Evolutionary conservation across 2,329 filamentous ascomycete species (phyloP).

Genomic region (Colletotrichum echinochloae): DNA sequence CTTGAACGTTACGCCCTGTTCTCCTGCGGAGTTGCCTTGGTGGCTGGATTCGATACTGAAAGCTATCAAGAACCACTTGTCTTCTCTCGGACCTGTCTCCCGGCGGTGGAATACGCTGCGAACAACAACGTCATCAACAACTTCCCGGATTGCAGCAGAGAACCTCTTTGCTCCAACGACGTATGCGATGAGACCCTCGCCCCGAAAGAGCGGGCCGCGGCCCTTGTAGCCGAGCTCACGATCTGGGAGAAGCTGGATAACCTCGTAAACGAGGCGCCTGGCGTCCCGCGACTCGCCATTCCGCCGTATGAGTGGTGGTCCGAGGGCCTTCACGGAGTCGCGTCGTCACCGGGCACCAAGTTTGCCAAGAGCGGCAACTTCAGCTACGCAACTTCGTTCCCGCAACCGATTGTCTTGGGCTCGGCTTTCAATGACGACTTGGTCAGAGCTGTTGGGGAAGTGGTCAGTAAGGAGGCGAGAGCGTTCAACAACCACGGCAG

Average conservation of each 20-base stretch:
- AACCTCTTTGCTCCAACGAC: conserved; percentile 46
- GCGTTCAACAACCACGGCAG: conserved; percentile 72
- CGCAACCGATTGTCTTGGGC: conserved; percentile 71
- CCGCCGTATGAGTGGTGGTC: conserved; percentile 72
- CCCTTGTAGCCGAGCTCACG: conserved; percentile 63
- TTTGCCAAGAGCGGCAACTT: conserved; percentile 63
- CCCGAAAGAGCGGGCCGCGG: conserved; percentile 55
- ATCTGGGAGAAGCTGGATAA: conserved; percentile 67
- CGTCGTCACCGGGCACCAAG: conserved; percentile 65
- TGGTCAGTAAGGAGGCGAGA: conserved; percentile 70
- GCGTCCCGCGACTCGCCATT: conserved; percentile 67
- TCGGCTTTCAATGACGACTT: conserved; percentile 74
- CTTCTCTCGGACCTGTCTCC: conserved; percentile 14
- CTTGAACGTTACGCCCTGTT: background rate
- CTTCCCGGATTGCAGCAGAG: conserved; percentile 45
- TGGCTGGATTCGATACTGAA: background rate
- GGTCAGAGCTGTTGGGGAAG: conserved; percentile 66
- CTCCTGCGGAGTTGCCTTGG: background rate
- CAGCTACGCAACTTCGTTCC: conserved; percentile 73
- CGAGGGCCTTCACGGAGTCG: conserved; percentile 73
- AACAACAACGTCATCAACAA: background rate
- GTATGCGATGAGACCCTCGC: conserved; percentile 62
- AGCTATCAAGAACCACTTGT: conserved; percentile 16
- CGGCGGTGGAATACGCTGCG: background rate
- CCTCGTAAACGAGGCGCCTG: conserved; percentile 53